These are phyloP conservation scores for Ceratopteris richardii DNA, from an alignment of 75 land plant species.

Conservation along the genomic window DNA sequence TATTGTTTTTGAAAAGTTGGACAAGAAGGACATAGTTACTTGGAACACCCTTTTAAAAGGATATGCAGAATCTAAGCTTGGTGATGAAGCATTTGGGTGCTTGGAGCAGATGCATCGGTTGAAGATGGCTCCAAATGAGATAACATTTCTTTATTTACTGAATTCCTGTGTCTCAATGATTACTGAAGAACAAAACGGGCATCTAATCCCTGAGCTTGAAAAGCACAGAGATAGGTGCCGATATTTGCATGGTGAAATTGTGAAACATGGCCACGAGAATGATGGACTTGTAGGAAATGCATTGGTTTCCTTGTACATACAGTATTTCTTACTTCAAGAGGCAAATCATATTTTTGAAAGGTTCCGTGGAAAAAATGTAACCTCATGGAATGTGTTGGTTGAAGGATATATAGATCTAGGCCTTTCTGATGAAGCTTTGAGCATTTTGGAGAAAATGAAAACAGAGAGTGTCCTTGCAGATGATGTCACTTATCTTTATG, in stretches of 20 bases:
- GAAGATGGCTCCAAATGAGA: conserved; percentile 10
- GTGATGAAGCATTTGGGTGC: conserved; percentile 7
- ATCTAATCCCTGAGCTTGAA: not conserved
- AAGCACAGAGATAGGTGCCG: conserved; percentile 15
- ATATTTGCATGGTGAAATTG: conserved; percentile 18
- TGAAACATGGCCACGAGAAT: conserved; percentile 6
- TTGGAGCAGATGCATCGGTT: conserved; percentile 19
- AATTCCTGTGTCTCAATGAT: conserved; percentile 6
- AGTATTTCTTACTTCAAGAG: conserved; percentile 12
- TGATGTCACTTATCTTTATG: not conserved
- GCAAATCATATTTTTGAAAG: conserved; percentile 17
- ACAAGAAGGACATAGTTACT: not conserved
- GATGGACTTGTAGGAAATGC: conserved; percentile 10
- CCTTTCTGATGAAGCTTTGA: conserved; percentile 7
- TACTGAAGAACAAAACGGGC: no score
- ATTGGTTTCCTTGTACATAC: conserved; percentile 22
- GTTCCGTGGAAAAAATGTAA: conserved; percentile 5
- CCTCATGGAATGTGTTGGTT: conserved; percentile 30
- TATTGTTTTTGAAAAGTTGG: conserved; percentile 6
- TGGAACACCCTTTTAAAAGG: conserved; percentile 17
- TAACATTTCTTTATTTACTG: conserved; percentile 18
- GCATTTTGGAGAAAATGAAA: not conserved
- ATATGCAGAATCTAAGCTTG: not conserved
- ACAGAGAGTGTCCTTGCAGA: not conserved
- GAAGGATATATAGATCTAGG: conserved; percentile 10